These are phyloP conservation scores for Nymphaea thermarum DNA, from an alignment of 164 flowering plant species.

Conservation along the genomic window DNA sequence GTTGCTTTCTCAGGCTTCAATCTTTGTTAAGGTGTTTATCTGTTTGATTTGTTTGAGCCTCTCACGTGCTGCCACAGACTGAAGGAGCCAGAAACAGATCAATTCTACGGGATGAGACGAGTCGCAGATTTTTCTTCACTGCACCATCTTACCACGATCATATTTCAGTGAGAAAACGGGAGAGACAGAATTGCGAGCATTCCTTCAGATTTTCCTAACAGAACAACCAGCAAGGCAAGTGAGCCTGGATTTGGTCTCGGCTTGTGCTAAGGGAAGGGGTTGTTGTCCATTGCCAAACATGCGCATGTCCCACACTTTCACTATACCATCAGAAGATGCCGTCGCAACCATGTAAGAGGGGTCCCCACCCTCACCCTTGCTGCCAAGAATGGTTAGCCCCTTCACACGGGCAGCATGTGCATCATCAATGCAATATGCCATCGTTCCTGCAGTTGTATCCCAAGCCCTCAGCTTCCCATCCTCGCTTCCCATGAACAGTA, in stretches of 20 bases:
- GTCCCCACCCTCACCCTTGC: slow-evolving; percentile 20
- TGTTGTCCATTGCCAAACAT: slow-evolving; percentile 36
- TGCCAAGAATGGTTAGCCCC: slow-evolving; percentile 64
- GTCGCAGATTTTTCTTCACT: too few relatives aligned
- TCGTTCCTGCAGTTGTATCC: slow-evolving; percentile 74
- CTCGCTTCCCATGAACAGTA: slow-evolving; percentile 81
- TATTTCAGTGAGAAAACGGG: too few relatives aligned
- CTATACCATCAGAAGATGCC: slow-evolving; percentile 86
- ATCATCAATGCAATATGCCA: slow-evolving; percentile 58
- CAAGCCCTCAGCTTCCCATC: slow-evolving; percentile 72
- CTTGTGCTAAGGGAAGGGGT: slow-evolving; percentile 68
- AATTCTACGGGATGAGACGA: too few relatives aligned
- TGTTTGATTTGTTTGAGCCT: too few relatives aligned
- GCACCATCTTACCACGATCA: too few relatives aligned
- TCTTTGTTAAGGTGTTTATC: too few relatives aligned
- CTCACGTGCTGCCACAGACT: too few relatives aligned
- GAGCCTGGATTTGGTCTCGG: slow-evolving; percentile 67
- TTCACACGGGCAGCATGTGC: slow-evolving; percentile 81
- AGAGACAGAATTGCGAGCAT: too few relatives aligned
- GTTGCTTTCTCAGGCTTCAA: too few relatives aligned
- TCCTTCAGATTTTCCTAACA: too few relatives aligned
- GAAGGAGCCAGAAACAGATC: too few relatives aligned
- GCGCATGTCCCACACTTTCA: slow-evolving; percentile 90
- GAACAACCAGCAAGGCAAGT: slow-evolving; percentile 72
- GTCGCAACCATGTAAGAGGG: slow-evolving; percentile 62